These are phyloP conservation scores for Tolypocladium cylindrosporum DNA, from an alignment of 2,329 filamentous ascomycete species.

Conservation along the genomic window DNA sequence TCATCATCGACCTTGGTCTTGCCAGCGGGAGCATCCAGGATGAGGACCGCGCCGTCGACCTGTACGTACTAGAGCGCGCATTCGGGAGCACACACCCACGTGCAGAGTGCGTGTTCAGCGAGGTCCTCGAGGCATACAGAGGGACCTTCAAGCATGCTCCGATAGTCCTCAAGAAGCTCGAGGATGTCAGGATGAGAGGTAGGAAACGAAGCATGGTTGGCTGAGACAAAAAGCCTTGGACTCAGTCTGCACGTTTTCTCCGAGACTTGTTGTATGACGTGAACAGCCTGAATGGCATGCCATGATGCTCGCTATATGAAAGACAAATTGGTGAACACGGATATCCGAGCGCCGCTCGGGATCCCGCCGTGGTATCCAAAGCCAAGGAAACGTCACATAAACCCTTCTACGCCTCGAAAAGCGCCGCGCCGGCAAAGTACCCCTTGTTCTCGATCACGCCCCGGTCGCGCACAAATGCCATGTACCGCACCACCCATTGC, in stretches of 20 bases:
- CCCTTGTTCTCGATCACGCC: conserved; percentile 98
- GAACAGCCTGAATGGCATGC: background rate
- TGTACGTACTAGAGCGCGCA: conserved; percentile 90
- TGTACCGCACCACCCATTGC: conserved; percentile 96
- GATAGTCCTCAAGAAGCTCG: conserved; percentile 68
- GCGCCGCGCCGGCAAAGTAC: conserved; percentile 80
- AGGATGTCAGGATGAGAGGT: conserved; percentile 88
- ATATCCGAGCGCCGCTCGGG: background rate
- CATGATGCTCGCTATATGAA: conserved; percentile 22
- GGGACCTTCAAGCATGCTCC: conserved; percentile 65
- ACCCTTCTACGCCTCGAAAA: conserved; percentile 21
- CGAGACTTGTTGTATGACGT: background rate
- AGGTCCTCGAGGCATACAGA: conserved; percentile 66
- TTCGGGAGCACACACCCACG: conserved; percentile 91
- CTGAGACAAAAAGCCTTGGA: conserved; percentile 25
- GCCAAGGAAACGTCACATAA: background rate
- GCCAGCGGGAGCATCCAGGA: conserved; percentile 72
- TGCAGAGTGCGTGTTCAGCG: conserved; percentile 65
- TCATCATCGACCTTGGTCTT: conserved; percentile 91
- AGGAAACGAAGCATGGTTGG: conserved; percentile 97
- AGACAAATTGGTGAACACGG: background rate
- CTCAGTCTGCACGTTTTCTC: background rate
- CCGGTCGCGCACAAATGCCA: conserved; percentile 83
- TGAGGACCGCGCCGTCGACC: conserved; percentile 88
- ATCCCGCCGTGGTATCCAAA: background rate